Evolutionary conservation across 768 basidiomycete genomes (phyloP).

Genomic region (Pleurotus salmoneostramineus): DNA sequence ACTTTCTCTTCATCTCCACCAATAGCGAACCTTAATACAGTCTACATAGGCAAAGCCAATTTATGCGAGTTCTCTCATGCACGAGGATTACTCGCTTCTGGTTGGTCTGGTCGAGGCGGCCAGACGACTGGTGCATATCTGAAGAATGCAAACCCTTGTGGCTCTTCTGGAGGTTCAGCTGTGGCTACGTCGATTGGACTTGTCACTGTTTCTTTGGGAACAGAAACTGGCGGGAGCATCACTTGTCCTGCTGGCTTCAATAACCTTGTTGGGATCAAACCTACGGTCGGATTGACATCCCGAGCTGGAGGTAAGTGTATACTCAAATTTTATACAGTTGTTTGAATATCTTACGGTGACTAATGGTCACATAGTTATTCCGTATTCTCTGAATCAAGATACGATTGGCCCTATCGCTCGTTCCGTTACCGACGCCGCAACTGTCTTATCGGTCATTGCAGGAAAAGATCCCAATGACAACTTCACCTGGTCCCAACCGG

Average conservation of each 20-base stretch:
- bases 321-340: neutral
- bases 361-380: conserved; percentile 36
- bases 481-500: conserved; percentile 50
- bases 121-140: conserved; percentile 49
- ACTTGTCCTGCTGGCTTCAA: conserved; percentile 48
- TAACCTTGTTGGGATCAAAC: conserved; percentile 57
- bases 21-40: neutral
- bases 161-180: conserved; percentile 57
- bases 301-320: conserved; percentile 51
- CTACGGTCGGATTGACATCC: conserved; percentile 57
- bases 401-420: conserved; percentile 56
- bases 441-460: conserved; percentile 51
- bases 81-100: conserved; percentile 28
- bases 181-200: conserved; percentile 50
- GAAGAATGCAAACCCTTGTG: conserved; percentile 49
- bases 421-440: conserved; percentile 50
- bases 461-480: conserved; percentile 53
- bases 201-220: conserved; percentile 39
- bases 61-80: conserved; percentile 32
- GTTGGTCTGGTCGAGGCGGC: conserved; percentile 56
- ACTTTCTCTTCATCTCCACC: neutral
- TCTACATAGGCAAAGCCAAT: conserved; percentile 43
- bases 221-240: conserved; percentile 54
- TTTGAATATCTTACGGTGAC: neutral
- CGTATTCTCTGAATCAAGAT: conserved; percentile 55